Percentiles rank a stretch among this genome's conserved stretches.
Conservation (phyloP, 768 basidiomycete species). For the Xerocomellus amylosporus region DNA sequence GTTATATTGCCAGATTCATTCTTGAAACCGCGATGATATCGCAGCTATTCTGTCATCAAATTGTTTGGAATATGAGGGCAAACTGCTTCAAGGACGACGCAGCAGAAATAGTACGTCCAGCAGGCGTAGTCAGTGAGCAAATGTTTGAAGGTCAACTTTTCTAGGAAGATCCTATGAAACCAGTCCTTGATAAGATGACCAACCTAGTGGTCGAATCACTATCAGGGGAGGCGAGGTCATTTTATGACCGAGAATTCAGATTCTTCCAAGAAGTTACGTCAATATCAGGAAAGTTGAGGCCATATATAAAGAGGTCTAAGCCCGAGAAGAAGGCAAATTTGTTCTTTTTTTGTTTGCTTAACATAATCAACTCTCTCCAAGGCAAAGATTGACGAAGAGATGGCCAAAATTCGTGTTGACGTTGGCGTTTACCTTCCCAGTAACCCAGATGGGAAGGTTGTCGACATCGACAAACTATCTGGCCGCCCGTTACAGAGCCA, state of each 20-base stretch:
- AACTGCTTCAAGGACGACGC: conserved; percentile 93
- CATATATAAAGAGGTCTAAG: conserved; percentile 92
- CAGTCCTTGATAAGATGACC: conserved; percentile 85
- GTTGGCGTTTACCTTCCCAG: conserved; percentile 97
- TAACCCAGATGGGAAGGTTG: conserved; percentile 93
- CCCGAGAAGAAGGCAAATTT: conserved; percentile 85
- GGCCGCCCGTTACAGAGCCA: conserved; percentile 96
- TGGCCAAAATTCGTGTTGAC: conserved; percentile 92
- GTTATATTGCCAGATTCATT: conserved; percentile 92
- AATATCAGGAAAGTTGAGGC: conserved; percentile 96
- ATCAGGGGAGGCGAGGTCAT: conserved; percentile 82
- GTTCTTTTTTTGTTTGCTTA: not conserved
- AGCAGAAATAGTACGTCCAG: conserved; percentile 66
- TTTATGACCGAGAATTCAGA: conserved; percentile 92
- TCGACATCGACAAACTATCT: conserved; percentile 97
- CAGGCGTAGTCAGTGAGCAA: not conserved
- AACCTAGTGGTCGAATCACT: conserved; percentile 75
- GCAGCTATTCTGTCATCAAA: conserved; percentile 97
- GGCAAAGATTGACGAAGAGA: conserved; percentile 99
- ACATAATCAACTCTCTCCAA: conserved; percentile 28
- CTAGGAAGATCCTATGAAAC: conserved; percentile 95
- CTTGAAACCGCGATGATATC: conserved; percentile 97
- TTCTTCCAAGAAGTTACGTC: conserved; percentile 98
- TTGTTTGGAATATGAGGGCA: conserved; percentile 99
- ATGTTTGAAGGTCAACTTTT: conserved; percentile 1